Evolutionary conservation across 139 green algal species (phyloP).

Genomic region (Zygnema cylindricum): DNA sequence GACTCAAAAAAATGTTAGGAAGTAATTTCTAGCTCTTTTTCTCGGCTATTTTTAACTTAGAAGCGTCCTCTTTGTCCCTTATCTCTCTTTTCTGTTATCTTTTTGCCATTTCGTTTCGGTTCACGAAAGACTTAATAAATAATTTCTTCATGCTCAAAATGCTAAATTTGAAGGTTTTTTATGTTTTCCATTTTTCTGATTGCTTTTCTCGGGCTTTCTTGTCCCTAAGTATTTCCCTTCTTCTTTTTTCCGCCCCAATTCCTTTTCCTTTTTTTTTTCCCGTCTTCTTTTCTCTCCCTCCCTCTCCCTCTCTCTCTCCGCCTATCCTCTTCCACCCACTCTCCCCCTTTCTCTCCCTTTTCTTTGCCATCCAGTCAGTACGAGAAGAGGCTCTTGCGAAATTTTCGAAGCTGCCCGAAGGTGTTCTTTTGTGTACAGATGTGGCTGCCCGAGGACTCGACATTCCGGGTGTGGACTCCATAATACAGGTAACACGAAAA

Average conservation of each 20-base stretch:
- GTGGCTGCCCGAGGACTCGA: conserved; percentile 92
- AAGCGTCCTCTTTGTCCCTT: no score
- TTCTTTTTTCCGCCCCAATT: background rate
- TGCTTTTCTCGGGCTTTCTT: no score
- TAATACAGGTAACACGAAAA: conserved; percentile 57
- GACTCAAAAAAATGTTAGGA: no score
- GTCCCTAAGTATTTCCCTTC: background rate
- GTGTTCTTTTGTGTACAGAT: conserved; percentile 89
- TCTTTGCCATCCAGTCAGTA: conserved; percentile 10
- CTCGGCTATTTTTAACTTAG: no score
- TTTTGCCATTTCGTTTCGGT: no score
- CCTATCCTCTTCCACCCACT: background rate
- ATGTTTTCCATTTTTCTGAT: no score
- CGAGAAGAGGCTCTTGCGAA: conserved; percentile 75
- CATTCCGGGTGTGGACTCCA: conserved; percentile 76
- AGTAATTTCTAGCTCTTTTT: no score
- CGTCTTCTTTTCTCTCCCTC: background rate
- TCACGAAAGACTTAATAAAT: no score
- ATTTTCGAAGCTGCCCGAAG: conserved; percentile 67
- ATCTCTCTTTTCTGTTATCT: no score
- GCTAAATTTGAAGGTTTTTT: no score
- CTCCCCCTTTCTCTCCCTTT: background rate
- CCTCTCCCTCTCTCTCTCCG: background rate
- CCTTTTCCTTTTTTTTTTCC: background rate
- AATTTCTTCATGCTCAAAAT: no score